Evolutionary conservation across 345 rosid genomes (phyloP).

Genomic region (Salix viminalis): DNA sequence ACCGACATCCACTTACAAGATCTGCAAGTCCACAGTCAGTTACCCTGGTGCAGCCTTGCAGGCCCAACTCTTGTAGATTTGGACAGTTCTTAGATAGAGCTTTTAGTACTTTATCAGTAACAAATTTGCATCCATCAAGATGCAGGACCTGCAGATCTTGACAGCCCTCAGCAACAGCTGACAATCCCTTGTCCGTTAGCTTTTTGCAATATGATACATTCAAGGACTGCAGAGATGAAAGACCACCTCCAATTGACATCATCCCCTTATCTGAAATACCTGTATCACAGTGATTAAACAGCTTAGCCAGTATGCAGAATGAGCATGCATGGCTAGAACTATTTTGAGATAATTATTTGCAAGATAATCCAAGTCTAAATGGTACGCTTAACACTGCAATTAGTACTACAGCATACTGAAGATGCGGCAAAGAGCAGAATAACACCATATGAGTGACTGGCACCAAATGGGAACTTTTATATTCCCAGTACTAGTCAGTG

Average conservation of each 20-base stretch:
- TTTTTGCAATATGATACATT: conserved; percentile 86
- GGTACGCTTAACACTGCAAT: too few relatives aligned
- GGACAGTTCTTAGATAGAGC: conserved; percentile 59
- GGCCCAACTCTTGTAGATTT: conserved; percentile 53
- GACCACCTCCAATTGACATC: conserved; percentile 59
- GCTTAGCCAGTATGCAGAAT: background rate
- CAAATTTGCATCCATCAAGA: conserved; percentile 68
- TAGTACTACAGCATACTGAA: background rate
- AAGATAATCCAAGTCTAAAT: background rate
- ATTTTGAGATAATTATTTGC: background rate
- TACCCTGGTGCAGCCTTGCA: conserved; percentile 71
- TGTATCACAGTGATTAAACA: conserved; percentile 22
- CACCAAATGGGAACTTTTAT: too few relatives aligned
- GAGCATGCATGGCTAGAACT: background rate
- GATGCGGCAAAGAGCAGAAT: background rate
- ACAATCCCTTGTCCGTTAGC: conserved; percentile 76
- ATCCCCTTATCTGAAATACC: conserved; percentile 79
- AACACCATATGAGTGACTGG: background rate
- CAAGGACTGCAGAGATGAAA: conserved; percentile 66
- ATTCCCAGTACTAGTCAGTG: too few relatives aligned
- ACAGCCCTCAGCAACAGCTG: conserved; percentile 74
- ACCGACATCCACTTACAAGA: conserved; percentile 66
- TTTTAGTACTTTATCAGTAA: conserved; percentile 46
- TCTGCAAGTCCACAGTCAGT: conserved; percentile 61
- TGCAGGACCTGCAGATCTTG: conserved; percentile 52